A percentile compares a stretch with the other conserved stretches of the same genome.
Evolutionary conservation across 1,284 basidiomycete genomes (phyloP).

Genomic region (Boletus hoseneyae): DNA sequence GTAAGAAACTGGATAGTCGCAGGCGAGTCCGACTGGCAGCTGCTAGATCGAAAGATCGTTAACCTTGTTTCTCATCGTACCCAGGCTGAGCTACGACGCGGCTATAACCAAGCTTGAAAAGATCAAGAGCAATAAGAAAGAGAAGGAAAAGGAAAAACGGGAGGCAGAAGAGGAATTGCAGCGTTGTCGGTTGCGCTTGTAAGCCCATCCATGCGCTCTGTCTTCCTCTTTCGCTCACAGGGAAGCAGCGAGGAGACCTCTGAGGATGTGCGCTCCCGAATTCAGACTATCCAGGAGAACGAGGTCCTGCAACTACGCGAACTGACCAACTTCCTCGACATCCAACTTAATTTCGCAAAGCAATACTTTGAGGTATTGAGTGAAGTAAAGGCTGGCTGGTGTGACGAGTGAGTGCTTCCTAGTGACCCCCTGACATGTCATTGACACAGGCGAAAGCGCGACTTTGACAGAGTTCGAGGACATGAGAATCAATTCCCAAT

Average conservation of each 20-base stretch:
- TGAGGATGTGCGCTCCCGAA: conserved; percentile 73
- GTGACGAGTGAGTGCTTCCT: conserved; percentile 46
- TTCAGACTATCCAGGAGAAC: conserved; percentile 74
- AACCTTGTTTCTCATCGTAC: neutral
- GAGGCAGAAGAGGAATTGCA: conserved; percentile 78
- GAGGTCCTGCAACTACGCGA: conserved; percentile 69
- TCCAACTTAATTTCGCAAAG: conserved; percentile 70
- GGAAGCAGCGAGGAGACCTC: conserved; percentile 69
- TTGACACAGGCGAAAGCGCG: conserved; percentile 20
- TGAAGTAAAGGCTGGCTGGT: conserved; percentile 67
- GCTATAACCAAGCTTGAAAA: conserved; percentile 67
- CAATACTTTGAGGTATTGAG: conserved; percentile 67
- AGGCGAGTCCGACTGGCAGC: conserved; percentile 42
- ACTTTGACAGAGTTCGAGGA: conserved; percentile 22
- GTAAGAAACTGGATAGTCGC: conserved; percentile 80
- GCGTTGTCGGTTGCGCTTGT: conserved; percentile 71
- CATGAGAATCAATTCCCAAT: conserved; percentile 9
- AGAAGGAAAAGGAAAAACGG: conserved; percentile 62
- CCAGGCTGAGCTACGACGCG: conserved; percentile 73
- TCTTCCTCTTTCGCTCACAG: conserved; percentile 3
- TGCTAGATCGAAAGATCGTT: neutral
- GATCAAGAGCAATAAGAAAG: conserved; percentile 62
- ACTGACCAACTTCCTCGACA: conserved; percentile 64
- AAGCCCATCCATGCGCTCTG: conserved; percentile 29
- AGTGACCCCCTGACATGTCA: neutral